These are phyloP conservation scores for Lipomyces yamadae DNA, from an alignment of 805 yeast genomes.

Conservation along the genomic window DNA sequence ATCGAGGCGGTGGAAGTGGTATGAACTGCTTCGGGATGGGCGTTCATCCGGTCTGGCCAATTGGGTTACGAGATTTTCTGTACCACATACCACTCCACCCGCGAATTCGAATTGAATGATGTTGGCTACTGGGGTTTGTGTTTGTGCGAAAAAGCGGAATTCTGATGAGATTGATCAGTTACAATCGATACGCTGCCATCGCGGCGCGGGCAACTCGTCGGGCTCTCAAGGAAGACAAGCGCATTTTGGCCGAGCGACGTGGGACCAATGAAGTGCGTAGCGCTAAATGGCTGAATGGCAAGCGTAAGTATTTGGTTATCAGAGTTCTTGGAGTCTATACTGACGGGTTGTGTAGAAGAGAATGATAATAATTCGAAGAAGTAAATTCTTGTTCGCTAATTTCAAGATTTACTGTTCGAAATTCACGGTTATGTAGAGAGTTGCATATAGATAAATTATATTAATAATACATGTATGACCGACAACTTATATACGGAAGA, in stretches of 20 bases:
- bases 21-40: not conserved
- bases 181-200: constrained; percentile 87
- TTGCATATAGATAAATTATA: not conserved
- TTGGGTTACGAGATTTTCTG: not conserved
- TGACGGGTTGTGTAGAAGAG: constrained; percentile 8
- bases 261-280: constrained; percentile 74
- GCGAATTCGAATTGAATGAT: not conserved
- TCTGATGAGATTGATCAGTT: constrained; percentile 47
- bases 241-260: constrained; percentile 71
- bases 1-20: not conserved
- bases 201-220: constrained; percentile 88
- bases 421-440: constrained; percentile 1
- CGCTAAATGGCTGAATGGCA: constrained; percentile 73
- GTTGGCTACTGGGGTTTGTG: constrained; percentile 6
- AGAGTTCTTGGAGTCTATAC: not conserved
- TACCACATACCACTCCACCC: not conserved
- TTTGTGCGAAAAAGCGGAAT: not conserved
- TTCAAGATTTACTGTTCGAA: not conserved
- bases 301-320: constrained; percentile 29
- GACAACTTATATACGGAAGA: not conserved
- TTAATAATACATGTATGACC: not conserved
- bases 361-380: constrained; percentile 11
- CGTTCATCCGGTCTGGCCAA: constrained; percentile 9
- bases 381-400: not conserved
- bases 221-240: constrained; percentile 84